Evolutionary conservation across 805 yeast genomes (phyloP), one percentile per base, ranked within the genome.

Genomic region (Yarrowia phangngaensis): DNA sequence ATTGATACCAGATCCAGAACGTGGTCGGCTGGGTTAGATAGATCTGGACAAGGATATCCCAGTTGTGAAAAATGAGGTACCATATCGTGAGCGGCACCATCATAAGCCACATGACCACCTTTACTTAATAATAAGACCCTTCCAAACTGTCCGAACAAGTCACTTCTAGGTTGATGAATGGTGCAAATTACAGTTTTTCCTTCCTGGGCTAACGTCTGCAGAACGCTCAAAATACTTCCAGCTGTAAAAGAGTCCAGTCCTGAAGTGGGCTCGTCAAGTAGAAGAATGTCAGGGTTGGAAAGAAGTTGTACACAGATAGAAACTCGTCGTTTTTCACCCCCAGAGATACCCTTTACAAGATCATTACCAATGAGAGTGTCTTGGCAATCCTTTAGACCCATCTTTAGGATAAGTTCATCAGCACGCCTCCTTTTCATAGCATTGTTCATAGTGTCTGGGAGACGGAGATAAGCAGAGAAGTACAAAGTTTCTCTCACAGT

Each of bases 191-290:
- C 72, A 0, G 95, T 84, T 9, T 80, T 77, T 6, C 80, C 78
- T 22, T 71, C 74, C 2, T 53, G 58, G 2, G 87, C 76, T 27
- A 87, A 63, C 3, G 70, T 69, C 43, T 76, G 69, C 51, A 86
- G 67, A 29, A 86, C 75, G 22, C 71, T 68, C 30, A 87, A 61
- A 26, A 86, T 82, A 2, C 84, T 74, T 1, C 76, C 71, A 0
- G 95, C 83, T 0, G 92, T 84, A 51, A 84, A 77, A 9, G 89
- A 77, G 59, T 87, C 95, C 19, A 87, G 70, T 0, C 95, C 95
- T 4, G 94, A 84, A 0, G 95, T 87, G 2, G 95, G 95, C 59
- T 87, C 95, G 64, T 87, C 95, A 17, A 87, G 64, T 41, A 87
- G 71, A 26, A 87, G 61, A 28, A 87, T 71, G 51, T 79, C 78